A percentile compares a stretch with the other conserved stretches of the same genome.
phyloP scores from a whole-genome alignment of 2,329 filamentous ascomycete genomes.

The Aspergillus hiratsukae region DNA sequence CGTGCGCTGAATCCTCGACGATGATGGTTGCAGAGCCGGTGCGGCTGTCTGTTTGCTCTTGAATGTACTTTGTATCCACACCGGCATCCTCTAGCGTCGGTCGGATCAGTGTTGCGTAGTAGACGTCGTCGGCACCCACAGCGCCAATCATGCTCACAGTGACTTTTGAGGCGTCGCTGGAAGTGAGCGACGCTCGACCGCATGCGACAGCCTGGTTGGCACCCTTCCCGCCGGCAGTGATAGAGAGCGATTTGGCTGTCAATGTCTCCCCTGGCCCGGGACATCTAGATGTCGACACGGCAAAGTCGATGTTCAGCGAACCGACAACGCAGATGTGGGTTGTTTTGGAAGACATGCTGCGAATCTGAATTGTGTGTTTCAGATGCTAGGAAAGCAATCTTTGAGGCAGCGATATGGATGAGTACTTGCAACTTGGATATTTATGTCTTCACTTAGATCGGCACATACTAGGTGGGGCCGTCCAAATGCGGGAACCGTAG shows the following conservation, averaged over 20 bases:
- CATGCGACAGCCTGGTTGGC: background rate
- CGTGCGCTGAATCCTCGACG: slow-evolving; percentile 62
- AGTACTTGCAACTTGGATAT: background rate
- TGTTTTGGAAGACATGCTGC: background rate
- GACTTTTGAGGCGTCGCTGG: slow-evolving; percentile 53
- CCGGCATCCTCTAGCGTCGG: slow-evolving; percentile 53
- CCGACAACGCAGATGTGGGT: slow-evolving; percentile 68
- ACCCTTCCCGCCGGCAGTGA: background rate
- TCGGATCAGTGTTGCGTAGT: slow-evolving; percentile 55
- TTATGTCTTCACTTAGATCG: background rate
- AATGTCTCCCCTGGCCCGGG: slow-evolving; percentile 78
- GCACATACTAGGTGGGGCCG: background rate
- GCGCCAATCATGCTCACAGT: slow-evolving; percentile 64
- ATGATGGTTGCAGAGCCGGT: slow-evolving; percentile 59
- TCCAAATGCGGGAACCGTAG: background rate
- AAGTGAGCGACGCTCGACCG: background rate
- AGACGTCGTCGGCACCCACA: slow-evolving; percentile 55
- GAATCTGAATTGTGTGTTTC: too few relatives aligned
- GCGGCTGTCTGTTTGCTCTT: slow-evolving; percentile 43
- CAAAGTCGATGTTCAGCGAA: slow-evolving; percentile 84
- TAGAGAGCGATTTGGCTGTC: slow-evolving; percentile 65
- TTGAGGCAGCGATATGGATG: background rate
- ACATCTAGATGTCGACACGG: slow-evolving; percentile 74
- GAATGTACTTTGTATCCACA: slow-evolving; percentile 53
- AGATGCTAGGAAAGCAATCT: too few relatives aligned